Conservation (phyloP, 1,139 yeast genomes). For the Petasospora fabianii region DNA sequence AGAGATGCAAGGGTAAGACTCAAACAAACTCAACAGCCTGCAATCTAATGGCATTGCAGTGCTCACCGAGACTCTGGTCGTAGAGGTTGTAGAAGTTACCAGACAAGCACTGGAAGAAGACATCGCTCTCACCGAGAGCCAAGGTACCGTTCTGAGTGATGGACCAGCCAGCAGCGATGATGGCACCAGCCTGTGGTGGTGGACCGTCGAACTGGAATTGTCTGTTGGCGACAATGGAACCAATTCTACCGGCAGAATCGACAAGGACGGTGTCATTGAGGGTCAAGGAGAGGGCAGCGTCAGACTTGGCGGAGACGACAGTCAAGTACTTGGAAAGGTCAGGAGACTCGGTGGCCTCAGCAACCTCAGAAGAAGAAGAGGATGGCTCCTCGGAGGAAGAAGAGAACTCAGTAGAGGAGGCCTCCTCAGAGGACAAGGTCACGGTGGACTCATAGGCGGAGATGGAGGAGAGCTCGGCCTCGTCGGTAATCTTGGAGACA, state of each 20-base stretch:
- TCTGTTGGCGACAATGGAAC: conserved; percentile 78
- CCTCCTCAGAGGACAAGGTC: conserved; percentile 5
- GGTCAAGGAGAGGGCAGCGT: conserved; percentile 50
- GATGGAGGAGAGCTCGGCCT: conserved; percentile 16
- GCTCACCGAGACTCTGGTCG: conserved; percentile 60
- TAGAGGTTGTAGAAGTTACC: conserved; percentile 80
- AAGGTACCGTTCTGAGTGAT: conserved; percentile 58
- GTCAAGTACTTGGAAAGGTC: conserved; percentile 20
- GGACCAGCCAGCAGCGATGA: conserved; percentile 83
- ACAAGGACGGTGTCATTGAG: conserved; percentile 50
- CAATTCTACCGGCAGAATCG: conserved; percentile 65
- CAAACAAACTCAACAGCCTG: conserved; percentile 41
- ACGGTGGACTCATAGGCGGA: conserved; percentile 37
- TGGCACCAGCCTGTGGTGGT: conserved; percentile 85
- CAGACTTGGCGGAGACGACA: conserved; percentile 42
- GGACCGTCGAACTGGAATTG: conserved; percentile 90
- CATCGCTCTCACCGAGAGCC: conserved; percentile 59
- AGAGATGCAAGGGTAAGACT: not conserved
- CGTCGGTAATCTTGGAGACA: conserved; percentile 41
- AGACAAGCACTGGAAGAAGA: conserved; percentile 73
- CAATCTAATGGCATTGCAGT: conserved; percentile 61
- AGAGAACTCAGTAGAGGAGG: conserved; percentile 2
- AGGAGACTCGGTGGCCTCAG: conserved; percentile 10
- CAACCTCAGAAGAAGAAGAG: conserved; percentile 5
- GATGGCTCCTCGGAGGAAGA: conserved; percentile 9